Evolutionary conservation across 148 eudicot genomes (phyloP).

Genomic region (Diospyros kaki): DNA sequence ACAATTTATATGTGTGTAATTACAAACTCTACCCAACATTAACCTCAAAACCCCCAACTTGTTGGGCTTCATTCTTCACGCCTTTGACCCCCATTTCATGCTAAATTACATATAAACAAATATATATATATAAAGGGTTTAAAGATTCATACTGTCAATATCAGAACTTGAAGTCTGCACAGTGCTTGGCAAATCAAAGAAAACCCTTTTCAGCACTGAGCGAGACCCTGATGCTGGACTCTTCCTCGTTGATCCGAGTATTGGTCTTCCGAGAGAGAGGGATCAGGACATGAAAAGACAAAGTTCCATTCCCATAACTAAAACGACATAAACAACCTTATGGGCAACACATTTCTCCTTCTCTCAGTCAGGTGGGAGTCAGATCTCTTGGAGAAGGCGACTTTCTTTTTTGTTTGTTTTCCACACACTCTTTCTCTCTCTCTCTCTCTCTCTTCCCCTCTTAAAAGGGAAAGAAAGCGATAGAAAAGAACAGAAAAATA

Average conservation of each 20-base stretch:
- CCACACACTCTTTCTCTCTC: too few relatives aligned
- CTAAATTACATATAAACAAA: neutral
- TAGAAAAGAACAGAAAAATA: neutral
- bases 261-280: constrained; percentile 2
- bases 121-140: neutral
- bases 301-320: neutral
- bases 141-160: constrained; percentile 21
- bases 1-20: neutral
- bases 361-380: neutral
- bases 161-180: constrained; percentile 8
- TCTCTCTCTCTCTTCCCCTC: too few relatives aligned
- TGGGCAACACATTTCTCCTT: neutral
- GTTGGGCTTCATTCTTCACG: neutral
- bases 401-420: too few relatives aligned
- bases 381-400: too few relatives aligned
- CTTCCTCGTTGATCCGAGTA: neutral
- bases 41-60: neutral
- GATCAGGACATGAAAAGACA: constrained; percentile 15
- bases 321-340: neutral
- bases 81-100: neutral
- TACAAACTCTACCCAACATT: neutral
- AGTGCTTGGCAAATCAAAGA: neutral
- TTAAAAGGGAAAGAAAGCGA: neutral
- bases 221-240: neutral
- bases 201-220: neutral